Conservation (phyloP, 1,139 yeast genomes). For the Candida glucosophila region DNA sequence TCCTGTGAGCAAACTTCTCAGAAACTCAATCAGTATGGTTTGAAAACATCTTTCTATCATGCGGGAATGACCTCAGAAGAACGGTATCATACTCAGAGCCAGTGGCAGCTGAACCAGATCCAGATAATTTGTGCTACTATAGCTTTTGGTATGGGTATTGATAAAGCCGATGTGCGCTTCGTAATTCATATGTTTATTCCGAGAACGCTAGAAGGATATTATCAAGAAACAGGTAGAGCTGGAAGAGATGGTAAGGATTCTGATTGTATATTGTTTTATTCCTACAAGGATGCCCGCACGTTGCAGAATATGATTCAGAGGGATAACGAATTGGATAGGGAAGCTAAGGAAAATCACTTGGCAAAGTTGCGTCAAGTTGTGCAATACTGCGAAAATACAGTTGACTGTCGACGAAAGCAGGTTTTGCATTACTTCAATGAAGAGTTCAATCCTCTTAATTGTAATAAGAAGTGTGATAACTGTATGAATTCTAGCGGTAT, state of each 20-base stretch:
- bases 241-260: slow-evolving; percentile 88
- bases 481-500: slow-evolving; percentile 48
- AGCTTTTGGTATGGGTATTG: slow-evolving; percentile 99
- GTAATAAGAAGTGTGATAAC: slow-evolving; percentile 78
- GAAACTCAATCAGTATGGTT: slow-evolving; percentile 49
- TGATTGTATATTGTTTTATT: slow-evolving; percentile 75
- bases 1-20: slow-evolving; percentile 79
- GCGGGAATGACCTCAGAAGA: slow-evolving; percentile 88
- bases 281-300: slow-evolving; percentile 67
- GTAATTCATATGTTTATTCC: slow-evolving; percentile 90
- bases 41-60: slow-evolving; percentile 73
- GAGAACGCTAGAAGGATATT: slow-evolving; percentile 86
- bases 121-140: slow-evolving; percentile 92
- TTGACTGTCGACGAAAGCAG: slow-evolving; percentile 85
- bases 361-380: slow-evolving; percentile 75
- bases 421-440: slow-evolving; percentile 89
- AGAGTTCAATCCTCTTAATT: slow-evolving; percentile 55
- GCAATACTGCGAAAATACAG: slow-evolving; percentile 83
- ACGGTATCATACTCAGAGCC: slow-evolving; percentile 57
- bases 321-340: slow-evolving; percentile 58
- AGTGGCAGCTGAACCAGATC: slow-evolving; percentile 70
- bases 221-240: slow-evolving; percentile 98
- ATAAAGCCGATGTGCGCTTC: slow-evolving; percentile 88
- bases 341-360: slow-evolving; percentile 69
- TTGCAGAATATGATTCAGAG: slow-evolving; percentile 70